Conservation (phyloP, 2,329 filamentous ascomycete species). For the Thielaviopsis cerberus region DNA sequence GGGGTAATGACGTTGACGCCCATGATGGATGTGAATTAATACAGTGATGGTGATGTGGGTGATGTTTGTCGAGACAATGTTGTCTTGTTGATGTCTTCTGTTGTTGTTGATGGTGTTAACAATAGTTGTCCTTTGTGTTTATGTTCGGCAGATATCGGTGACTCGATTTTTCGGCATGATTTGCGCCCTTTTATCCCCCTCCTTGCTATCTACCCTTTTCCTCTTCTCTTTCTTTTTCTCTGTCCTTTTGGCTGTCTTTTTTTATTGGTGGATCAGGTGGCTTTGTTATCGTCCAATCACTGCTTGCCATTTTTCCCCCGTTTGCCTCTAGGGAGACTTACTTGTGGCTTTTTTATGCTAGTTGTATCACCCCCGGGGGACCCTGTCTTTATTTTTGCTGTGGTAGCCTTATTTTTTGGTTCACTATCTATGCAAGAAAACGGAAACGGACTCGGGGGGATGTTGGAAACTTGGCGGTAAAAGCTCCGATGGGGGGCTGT, state of each 20-base stretch:
- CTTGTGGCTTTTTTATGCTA: neutral
- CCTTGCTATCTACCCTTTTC: neutral
- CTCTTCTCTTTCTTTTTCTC: neutral
- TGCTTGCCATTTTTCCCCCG: neutral
- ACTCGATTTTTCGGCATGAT: neutral
- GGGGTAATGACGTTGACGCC: constrained; percentile 10
- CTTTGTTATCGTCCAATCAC: neutral
- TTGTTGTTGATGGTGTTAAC: neutral
- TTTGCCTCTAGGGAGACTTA: neutral
- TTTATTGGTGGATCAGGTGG: neutral
- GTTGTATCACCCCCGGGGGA: neutral
- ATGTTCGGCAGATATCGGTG: neutral
- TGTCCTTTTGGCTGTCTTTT: neutral
- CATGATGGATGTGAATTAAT: constrained; percentile 1
- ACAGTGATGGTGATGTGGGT: no score
- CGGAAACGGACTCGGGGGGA: neutral
- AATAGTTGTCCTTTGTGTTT: neutral
- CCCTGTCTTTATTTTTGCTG: neutral
- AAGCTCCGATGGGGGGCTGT: neutral
- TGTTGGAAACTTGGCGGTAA: neutral
- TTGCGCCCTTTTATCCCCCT: neutral
- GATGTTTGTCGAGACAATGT: neutral
- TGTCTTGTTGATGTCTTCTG: neutral
- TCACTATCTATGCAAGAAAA: neutral
- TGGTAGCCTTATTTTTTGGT: neutral